Base-by-base conservation (phyloP, 192 early-diverging fungal genomes). In the Podila clonocystis region DNA sequence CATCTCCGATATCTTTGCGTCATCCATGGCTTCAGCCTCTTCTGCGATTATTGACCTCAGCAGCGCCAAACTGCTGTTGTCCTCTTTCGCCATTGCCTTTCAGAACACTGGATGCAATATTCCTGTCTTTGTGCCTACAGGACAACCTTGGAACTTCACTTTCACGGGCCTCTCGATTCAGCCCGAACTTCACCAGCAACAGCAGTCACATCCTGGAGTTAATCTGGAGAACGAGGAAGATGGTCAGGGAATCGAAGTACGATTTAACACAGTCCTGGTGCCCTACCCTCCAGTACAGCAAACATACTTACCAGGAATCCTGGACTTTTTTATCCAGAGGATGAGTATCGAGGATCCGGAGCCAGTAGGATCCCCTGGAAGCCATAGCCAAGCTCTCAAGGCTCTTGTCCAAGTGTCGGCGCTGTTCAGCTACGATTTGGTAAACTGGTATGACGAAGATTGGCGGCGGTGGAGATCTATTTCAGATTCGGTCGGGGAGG, bases 41-140 rank as follows among this genome's bases (percentile, higher is more conserved):
- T 80, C 77, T 11, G 71, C 71, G 5, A 61, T 80, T 48, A 84
- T 92, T 28, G 91, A 91, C 48, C 74, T 90, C 12, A 86, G 87
- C 60, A 90, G 87, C 12, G 88, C 91, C 38, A 93, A 93, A 50
- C 60, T 86, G 0, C 64, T 93, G 31, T 65, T 92, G 57, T 91
- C 91, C 1, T 89, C 91, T 9, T 89, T 91, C 75, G 85, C 89
- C 50, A 89, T 92, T 59, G 91, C 91, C 0, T 85, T 91, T 61
- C 88, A 89, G 57, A 93, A 91, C 74, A 90, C 85, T 29, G 87
- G 82, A 24, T 94, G 93, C 73, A 86, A 76, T 55, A 66, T 91
- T 29, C 90, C 90, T 1, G 82, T 87, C 17, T 91, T 89, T 86
- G 88, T 88, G 31, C 90, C 90, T 19, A 82, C 78, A 57, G 84